Conservation (phyloP, 2,329 filamentous ascomycete species). For the Chrysoporthe cubensis region DNA sequence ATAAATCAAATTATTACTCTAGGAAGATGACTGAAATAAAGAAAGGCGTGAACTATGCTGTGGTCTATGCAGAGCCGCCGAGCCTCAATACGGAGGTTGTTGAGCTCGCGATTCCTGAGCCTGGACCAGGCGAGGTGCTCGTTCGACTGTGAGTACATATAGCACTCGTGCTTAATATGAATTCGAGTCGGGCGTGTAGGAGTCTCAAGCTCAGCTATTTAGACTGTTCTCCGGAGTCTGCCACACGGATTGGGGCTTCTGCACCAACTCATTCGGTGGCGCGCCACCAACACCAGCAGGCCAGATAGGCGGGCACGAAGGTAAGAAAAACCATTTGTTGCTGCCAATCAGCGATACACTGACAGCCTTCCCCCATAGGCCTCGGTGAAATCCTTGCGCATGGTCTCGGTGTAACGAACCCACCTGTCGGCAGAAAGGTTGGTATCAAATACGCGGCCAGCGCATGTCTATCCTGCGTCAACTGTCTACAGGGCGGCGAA, state of each 20-base stretch:
- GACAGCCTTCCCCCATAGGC: not conserved
- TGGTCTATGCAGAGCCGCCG: conserved; percentile 7
- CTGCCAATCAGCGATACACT: not conserved
- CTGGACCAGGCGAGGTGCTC: conserved; percentile 11
- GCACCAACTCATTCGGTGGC: conserved; percentile 8
- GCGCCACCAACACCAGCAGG: not conserved
- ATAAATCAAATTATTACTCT: not conserved
- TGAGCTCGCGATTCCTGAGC: conserved; percentile 1
- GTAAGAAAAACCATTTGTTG: not conserved
- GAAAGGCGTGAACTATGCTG: not conserved
- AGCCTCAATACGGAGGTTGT: conserved; percentile 4
- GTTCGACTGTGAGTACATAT: conserved; percentile 2
- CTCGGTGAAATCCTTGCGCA: not conserved
- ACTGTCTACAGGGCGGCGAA: conserved; percentile 39
- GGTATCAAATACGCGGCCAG: conserved; percentile 13
- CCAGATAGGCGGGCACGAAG: conserved; percentile 13
- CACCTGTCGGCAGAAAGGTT: not conserved
- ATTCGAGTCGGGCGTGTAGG: not conserved
- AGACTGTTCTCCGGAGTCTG: conserved; percentile 10
- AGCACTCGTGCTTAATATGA: too few relatives aligned
- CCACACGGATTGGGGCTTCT: conserved; percentile 12
- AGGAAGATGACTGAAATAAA: not conserved
- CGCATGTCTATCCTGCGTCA: conserved; percentile 35
- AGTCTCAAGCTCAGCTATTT: not conserved
- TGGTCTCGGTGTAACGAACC: not conserved